Base-by-base conservation (phyloP, 2,329 filamentous ascomycete species). In the Aureobasidium sp. region DNA sequence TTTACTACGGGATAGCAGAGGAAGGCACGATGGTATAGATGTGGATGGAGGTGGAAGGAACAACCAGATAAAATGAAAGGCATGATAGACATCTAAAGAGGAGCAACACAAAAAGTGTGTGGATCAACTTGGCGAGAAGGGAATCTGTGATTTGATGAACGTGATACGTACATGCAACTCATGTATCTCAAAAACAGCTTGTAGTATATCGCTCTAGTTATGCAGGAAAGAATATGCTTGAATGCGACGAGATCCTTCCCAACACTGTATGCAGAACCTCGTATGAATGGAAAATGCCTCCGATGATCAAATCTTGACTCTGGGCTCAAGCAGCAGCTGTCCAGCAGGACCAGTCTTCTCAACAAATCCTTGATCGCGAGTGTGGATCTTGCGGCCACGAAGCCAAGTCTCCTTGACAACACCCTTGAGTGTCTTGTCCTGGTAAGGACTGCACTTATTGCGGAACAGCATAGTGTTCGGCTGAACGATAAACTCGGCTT, bases 371-470 rank as follows among this genome's bases (percentile, higher is more conserved):
- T 78, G 82, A n/a, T 83, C 85, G 35, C 89, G 79, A 65, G 83
- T 81, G 73, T 88, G 95, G n/a, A 96, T 81, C 72, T 82, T 86
- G 66, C 77, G 78, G 0, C 92, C 92, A 7, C 91, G 81, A 64
- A 97, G 71, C 89, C 90, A 96, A 8, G 92, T 96, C 80, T 95
- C 90, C 63, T 77, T 79, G 12, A 96, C 91, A 63, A 91, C 83
- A 1, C 92, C 92, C 50, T 81, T 82, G 69, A 97, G 86, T 35
- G 78, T 81, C 74, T 87, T 88, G 22, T 90, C 90, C 73, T 96
- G 88, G 81, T 95, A 97, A 0, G 92, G 91, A 62, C 87, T 91
- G 78, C 91, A 92, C 70, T 91, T 90, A 75, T 97, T 96, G 75
- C 91, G 87, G 83, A 96, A 99, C 67, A 94, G 82, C 91, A 99